Base-by-base conservation (phyloP, 257 asterid species). In the Solanum sparsipilum region DNA sequence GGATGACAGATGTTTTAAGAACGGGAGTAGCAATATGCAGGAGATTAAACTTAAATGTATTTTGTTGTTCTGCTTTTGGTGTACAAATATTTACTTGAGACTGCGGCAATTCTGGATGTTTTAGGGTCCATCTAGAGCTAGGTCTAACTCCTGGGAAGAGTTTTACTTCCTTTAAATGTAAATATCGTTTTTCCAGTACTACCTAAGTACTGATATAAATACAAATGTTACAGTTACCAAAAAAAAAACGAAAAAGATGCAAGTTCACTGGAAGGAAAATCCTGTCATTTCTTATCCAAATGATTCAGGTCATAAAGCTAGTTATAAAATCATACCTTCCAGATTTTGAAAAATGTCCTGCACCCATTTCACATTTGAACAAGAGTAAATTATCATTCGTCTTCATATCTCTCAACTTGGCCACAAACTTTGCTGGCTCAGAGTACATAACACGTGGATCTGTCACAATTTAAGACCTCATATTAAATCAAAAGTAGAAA, bases 271-370 rank as follows among this genome's bases (percentile, higher is more conserved):
- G 65, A 41, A 78, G 84, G 60, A 39, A 78, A 78, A 78, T 78
- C 63, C 84, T 7, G 36, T 25, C 84, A 78, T 78, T 25, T n/a
- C 84, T 44, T 15, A 79, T 79, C 35, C 34, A 79, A 79, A 79
- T 25, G 84, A 79, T 44, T 79, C n/a, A 27, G 79, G 83, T 63
- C 67, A 48, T 71, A 71, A 87, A 87, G 56, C 32, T 72, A 73
- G 68, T 65, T 85, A 86, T 41, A 75, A 27, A 78, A 39, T 78
- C 41, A 68, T 79, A 96, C 99, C 99, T 95, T 91, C 99, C 98
- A 0, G 99, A 97, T 92, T 97, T 97, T 10, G 98, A 97, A 85
- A 93, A 97, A 93, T 97, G 99, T 21, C 98, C 99, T 0, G 99
- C 99, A 60, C 98, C 97, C 87, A 96, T 96, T 89, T 95, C 98